phyloP scores from a whole-genome alignment of 1,139 yeast genomes.

The Blastobotrys elegans region DNA sequence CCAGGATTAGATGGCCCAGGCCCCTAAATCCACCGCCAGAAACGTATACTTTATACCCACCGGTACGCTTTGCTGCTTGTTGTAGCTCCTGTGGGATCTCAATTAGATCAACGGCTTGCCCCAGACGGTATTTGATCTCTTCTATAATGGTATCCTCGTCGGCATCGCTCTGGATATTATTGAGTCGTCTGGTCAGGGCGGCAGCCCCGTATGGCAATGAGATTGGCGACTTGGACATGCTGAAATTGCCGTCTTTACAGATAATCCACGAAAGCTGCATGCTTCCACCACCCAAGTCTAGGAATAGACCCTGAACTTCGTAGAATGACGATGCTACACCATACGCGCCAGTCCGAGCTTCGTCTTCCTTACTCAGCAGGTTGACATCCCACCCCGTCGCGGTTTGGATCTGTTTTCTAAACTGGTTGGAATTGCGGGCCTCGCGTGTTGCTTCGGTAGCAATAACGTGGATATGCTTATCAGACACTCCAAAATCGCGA shows the following conservation, averaged over 20 bases:
- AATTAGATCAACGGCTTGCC: slow-evolving; percentile 45
- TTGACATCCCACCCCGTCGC: slow-evolving; percentile 61
- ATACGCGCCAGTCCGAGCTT: slow-evolving; percentile 57
- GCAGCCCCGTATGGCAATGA: slow-evolving; percentile 67
- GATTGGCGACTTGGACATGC: slow-evolving; percentile 51
- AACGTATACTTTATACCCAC: slow-evolving; percentile 55
- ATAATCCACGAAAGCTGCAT: slow-evolving; percentile 61
- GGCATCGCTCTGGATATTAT: slow-evolving; percentile 40
- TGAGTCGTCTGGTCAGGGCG: slow-evolving; percentile 50
- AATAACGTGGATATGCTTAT: slow-evolving; percentile 52
- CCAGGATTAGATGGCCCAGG: slow-evolving; percentile 52
- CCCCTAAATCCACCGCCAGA: slow-evolving; percentile 70
- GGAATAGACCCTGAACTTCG: slow-evolving; percentile 54
- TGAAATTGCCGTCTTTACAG: slow-evolving; percentile 48
- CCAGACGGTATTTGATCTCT: slow-evolving; percentile 32
- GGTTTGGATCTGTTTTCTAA: slow-evolving; percentile 46
- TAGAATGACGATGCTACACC: slow-evolving; percentile 67
- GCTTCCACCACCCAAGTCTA: slow-evolving; percentile 66
- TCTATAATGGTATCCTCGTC: slow-evolving; percentile 24
- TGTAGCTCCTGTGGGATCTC: slow-evolving; percentile 27
- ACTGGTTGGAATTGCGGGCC: slow-evolving; percentile 54
- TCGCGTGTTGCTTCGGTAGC: slow-evolving; percentile 66
- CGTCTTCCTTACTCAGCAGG: slow-evolving; percentile 52
- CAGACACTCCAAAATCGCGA: slow-evolving; percentile 60
- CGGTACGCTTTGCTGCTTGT: slow-evolving; percentile 41